A percentile compares a stretch with the other conserved stretches of the same genome.
phyloP scores from a whole-genome alignment of 2,329 filamentous ascomycete species.

The Pseudogymnoascus sp. region DNA sequence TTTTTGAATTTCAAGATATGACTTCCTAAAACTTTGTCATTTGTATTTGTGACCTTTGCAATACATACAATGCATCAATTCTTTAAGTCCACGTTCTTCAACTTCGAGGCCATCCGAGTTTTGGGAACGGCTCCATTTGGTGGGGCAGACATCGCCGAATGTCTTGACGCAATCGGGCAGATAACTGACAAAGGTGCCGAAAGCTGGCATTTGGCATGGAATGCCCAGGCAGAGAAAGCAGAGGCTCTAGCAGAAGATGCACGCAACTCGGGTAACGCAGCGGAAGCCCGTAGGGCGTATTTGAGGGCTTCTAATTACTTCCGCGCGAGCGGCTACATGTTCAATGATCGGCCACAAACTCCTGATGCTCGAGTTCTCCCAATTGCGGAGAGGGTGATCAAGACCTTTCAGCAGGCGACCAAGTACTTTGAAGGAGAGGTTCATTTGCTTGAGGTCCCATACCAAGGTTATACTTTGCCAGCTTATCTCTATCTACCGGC shows the following conservation, averaged over 20 bases:
- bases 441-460: slow-evolving; percentile 33
- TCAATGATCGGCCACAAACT: slow-evolving; percentile 16
- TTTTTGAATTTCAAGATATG: background rate
- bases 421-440: slow-evolving; percentile 26
- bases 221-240: slow-evolving; percentile 26
- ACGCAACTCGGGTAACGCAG: slow-evolving; percentile 23
- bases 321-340: slow-evolving; percentile 32
- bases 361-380: slow-evolving; percentile 26
- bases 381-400: slow-evolving; percentile 21
- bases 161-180: slow-evolving; percentile 30
- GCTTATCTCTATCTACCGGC: slow-evolving; percentile 28
- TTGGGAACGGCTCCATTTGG: slow-evolving; percentile 31
- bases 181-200: slow-evolving; percentile 34
- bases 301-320: slow-evolving; percentile 37
- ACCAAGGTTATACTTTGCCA: slow-evolving; percentile 30
- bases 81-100: slow-evolving; percentile 30
- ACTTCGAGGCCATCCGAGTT: slow-evolving; percentile 38
- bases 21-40: background rate
- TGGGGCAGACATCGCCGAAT: slow-evolving; percentile 36
- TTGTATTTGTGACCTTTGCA: background rate
- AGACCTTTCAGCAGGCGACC: slow-evolving; percentile 25
- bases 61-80: slow-evolving; percentile 7
- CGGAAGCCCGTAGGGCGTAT: slow-evolving; percentile 30
- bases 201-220: slow-evolving; percentile 35
- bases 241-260: slow-evolving; percentile 32